phyloP scores from a whole-genome alignment of 108 stramenopile species.

The Cyclotella kingstonii region DNA sequence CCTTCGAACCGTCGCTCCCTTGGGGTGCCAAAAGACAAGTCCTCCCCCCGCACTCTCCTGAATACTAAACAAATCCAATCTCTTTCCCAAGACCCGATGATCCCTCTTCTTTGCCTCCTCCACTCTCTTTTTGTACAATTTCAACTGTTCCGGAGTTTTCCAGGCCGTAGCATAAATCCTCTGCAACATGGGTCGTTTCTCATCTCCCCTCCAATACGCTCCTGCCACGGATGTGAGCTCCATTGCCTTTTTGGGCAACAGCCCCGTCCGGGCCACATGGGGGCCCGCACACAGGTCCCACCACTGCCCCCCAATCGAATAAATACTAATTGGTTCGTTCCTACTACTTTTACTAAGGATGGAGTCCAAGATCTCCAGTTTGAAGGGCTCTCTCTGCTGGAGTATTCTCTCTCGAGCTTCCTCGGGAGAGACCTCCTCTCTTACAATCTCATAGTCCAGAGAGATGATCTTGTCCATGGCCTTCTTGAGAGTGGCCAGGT shows the following conservation, averaged over 20 bases:
- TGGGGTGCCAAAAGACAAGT: slow-evolving; percentile 91
- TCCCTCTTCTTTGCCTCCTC: slow-evolving; percentile 97
- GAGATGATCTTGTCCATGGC: slow-evolving; percentile 96
- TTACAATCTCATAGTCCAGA: slow-evolving; percentile 78
- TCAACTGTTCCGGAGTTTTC: slow-evolving; percentile 84
- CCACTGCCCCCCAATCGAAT: slow-evolving; percentile 94
- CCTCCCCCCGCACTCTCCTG: slow-evolving; percentile 92
- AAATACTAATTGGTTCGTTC: slow-evolving; percentile 94
- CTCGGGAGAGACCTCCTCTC: slow-evolving; percentile 91
- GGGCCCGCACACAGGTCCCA: slow-evolving; percentile 99
- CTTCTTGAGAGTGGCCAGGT: slow-evolving; percentile 91
- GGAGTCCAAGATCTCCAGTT: slow-evolving; percentile 90
- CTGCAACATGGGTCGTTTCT: slow-evolving; percentile 91
- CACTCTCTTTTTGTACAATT: slow-evolving; percentile 82
- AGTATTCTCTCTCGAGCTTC: slow-evolving; percentile 86
- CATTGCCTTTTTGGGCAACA: slow-evolving; percentile 84
- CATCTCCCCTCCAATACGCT: slow-evolving; percentile 99
- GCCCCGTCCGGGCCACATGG: slow-evolving; percentile 88
- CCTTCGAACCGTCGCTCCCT: slow-evolving; percentile 87
- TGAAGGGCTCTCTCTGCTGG: slow-evolving; percentile 87
- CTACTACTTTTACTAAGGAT: no score
- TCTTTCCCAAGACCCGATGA: slow-evolving; percentile 95
- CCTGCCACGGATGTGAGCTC: slow-evolving; percentile 88
- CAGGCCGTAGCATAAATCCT: slow-evolving; percentile 97
- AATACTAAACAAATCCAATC: slow-evolving; percentile 94